Conservation (phyloP, 2,329 filamentous ascomycete species). For the Hymenoscyphus scutula region DNA sequence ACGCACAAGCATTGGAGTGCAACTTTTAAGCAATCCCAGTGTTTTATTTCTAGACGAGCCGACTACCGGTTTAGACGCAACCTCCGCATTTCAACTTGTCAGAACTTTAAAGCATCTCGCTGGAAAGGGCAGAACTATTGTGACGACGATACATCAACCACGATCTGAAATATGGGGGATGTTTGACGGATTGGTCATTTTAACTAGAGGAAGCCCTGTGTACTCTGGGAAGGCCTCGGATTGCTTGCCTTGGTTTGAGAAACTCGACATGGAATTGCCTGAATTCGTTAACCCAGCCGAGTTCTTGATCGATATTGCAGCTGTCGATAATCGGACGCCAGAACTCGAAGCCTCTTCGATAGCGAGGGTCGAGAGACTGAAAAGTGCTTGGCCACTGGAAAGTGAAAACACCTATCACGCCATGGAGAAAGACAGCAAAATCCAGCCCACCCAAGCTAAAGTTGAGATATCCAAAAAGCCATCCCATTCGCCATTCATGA, state of each 20-base stretch:
- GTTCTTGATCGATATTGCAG: slow-evolving; percentile 71
- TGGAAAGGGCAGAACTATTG: slow-evolving; percentile 65
- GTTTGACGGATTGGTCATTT: slow-evolving; percentile 68
- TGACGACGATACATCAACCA: slow-evolving; percentile 75
- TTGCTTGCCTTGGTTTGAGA: slow-evolving; percentile 63
- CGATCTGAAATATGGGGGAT: slow-evolving; percentile 77
- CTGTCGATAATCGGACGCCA: slow-evolving; percentile 67
- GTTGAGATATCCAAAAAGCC: slow-evolving; percentile 1
- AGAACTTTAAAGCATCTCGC: slow-evolving; percentile 67
- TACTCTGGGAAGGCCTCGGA: slow-evolving; percentile 61
- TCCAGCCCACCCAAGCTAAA: neutral
- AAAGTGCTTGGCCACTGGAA: slow-evolving; percentile 55
- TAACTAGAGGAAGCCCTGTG: slow-evolving; percentile 65
- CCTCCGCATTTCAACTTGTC: slow-evolving; percentile 71
- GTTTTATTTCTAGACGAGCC: slow-evolving; percentile 77
- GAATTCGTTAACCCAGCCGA: slow-evolving; percentile 77
- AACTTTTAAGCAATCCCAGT: slow-evolving; percentile 75
- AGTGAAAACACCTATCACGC: slow-evolving; percentile 24
- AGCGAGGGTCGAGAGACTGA: slow-evolving; percentile 59
- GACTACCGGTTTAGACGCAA: slow-evolving; percentile 74
- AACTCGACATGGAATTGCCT: slow-evolving; percentile 59
- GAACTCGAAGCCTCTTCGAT: slow-evolving; percentile 62
- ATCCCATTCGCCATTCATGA: slow-evolving; percentile 52
- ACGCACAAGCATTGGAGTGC: slow-evolving; percentile 73
- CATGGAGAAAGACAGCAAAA: slow-evolving; percentile 17